Evolutionary conservation across 371 early-diverging fungal genomes (phyloP), one percentile per base, ranked within the genome.

Genomic region (Actinomortierella ambigua): DNA sequence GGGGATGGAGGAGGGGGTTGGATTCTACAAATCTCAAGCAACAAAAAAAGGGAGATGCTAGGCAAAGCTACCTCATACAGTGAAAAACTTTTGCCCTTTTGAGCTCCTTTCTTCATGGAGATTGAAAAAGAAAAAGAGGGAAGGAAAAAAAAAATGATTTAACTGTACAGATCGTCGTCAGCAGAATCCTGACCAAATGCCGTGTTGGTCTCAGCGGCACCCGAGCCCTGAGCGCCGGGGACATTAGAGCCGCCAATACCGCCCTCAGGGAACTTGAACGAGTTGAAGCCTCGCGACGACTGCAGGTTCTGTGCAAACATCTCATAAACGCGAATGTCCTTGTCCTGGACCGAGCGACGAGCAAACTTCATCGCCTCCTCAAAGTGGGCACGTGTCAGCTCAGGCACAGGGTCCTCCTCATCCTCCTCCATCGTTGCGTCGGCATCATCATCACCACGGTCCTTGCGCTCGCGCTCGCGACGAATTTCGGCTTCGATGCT

Each of bases 221-320:
- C 77, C 51, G 73, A 54, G 11, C 11, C 61, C 14, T 26, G 51
- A n/a, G 9, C 28, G 4, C 8, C 28, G 43, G 73, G 75, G 2
- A 61, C 75, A 24, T 46, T 58, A 8, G 75, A 75, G 52, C 81
- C 85, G 15, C 81, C 85, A 51, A 81, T 68, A 41, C 86, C 87
- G 28, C 86, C 88, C 71, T 90, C 92, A 53, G 98, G 96, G 93
- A 97, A 97, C 86, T 93, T 95, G 88, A 97, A 97, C 9, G 79
- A 64, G 57, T 93, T 94, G 78, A 95, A 90, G 50, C 98, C 98
- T 50, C 94, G 91, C 40, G 92, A 83, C 77, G 95, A 95, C 78
- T 97, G 97, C 80, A 97, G 80, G 80, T 93, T 97, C 71, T 95
- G 95, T 28, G 99, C 95, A 92, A 99, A 99, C 91, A 98, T 95